A percentile compares a stretch with the other conserved stretches of the same genome.
Conservation (phyloP, 2,329 filamentous ascomycete species). For the Drechslerella dactyloides region DNA sequence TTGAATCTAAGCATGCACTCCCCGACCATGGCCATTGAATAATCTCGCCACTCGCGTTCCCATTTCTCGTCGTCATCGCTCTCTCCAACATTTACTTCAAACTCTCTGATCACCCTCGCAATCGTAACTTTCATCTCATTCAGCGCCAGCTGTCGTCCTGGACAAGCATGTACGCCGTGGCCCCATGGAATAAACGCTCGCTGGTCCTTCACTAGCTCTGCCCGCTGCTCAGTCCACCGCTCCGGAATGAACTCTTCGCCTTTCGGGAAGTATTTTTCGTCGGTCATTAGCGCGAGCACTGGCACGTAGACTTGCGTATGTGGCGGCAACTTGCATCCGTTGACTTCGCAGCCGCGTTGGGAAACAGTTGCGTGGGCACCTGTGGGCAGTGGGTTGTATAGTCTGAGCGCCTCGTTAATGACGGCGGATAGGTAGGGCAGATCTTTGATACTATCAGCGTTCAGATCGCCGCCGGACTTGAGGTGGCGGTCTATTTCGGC, state of each 20-base stretch:
- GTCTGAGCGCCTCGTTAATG: conserved; percentile 64
- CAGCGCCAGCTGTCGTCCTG: conserved; percentile 45
- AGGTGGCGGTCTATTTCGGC: conserved; percentile 31
- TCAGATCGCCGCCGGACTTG: conserved; percentile 28
- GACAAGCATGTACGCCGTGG: conserved; percentile 40
- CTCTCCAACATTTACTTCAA: conserved; percentile 27
- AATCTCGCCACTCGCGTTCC: conserved; percentile 39
- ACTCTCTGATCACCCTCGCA: conserved; percentile 32
- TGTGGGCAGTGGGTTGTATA: conserved; percentile 63
- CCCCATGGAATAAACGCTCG: conserved; percentile 37
- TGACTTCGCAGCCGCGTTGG: conserved; percentile 59
- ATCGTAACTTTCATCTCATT: conserved; percentile 42
- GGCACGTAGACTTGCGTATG: conserved; percentile 61
- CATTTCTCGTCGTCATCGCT: conserved; percentile 26
- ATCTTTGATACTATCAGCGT: conserved; percentile 29
- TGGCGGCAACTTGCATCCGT: conserved; percentile 59
- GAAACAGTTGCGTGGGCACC: conserved; percentile 63
- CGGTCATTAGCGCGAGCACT: conserved; percentile 60
- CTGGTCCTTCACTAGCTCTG: conserved; percentile 36
- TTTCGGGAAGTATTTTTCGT: conserved; percentile 60
- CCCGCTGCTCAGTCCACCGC: conserved; percentile 57
- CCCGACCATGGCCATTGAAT: conserved; percentile 28
- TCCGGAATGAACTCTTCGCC: conserved; percentile 61
- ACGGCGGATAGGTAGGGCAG: conserved; percentile 64
- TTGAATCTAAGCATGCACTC: conserved; percentile 35